Base-by-base conservation (phyloP, 495 filamentous ascomycete genomes). In the Podospora appendiculata region DNA sequence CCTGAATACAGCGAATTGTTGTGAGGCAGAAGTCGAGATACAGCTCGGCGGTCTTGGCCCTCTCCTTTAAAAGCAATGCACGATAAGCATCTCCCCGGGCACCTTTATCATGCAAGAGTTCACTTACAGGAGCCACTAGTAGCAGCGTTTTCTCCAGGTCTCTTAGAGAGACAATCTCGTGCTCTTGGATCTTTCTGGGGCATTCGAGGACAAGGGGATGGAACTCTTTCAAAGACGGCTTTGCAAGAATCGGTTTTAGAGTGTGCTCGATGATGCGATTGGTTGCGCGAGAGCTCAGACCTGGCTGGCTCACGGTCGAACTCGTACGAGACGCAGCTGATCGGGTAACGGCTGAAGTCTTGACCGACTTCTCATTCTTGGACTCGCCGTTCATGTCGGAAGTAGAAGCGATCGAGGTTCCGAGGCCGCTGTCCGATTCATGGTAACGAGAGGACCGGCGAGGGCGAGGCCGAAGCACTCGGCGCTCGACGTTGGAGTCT, bases 81-180 rank as follows among this genome's bases (percentile, higher is more conserved):
- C 69, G 72, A 84, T 89, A 80, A 91, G 85, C 74, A 77, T 81
- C 73, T 70, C 70, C 73, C 73, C 76, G 73, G 60, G 74, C 70
- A 61, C 70, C 75, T 66, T 70, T 63, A 61, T 74, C 67, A 69
- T 63, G 64, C 35, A 60, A 47, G 49, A 68, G 63, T 58, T 70
- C 69, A 93, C 90, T 92, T 81, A 94, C 90, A 57, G 87, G 88
- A 70, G 90, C 88, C 54, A 91, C 76, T 67, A 86, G 88, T 57
- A 95, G 78, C 45, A 96, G 71, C 11, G 86, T 89, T 79, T 94
- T 94, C 70, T 96, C 90, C 32, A 95, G 77, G 66, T 95, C 90
- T 63, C 90, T 78, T 9, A 96, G 80, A 70, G 85, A 93, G 53
- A 84, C 79, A 53, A 96, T 90, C 56, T 90, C 81, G 56, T 88